Base-by-base conservation (phyloP, 441 rosid species). In the Croton laevigatus region DNA sequence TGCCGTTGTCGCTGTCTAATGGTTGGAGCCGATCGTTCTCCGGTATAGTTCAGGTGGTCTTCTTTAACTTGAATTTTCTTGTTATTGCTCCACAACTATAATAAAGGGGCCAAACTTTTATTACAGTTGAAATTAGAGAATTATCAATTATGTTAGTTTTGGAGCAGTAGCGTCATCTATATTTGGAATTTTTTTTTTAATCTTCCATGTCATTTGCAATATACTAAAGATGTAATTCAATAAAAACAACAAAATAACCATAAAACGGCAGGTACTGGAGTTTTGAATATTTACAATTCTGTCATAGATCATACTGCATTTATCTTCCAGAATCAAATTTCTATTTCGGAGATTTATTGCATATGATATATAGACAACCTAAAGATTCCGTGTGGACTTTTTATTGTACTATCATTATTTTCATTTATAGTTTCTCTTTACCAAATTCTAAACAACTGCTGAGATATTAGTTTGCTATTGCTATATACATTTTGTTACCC, bases 21-120 rank as follows among this genome's bases (percentile, higher is more conserved):
- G 97, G 98, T 5, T 94, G 98, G 98, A 89, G 93, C 83, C 89
- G 89, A 59, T 88, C 98, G n/a, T 94, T 94, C 80, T 80, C 91
- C 70, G 98, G 98, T 75, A 87, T 94, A 77, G 97, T 91, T 82
- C 97, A 94, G 97, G 97, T 93, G 54, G 17, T 65, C 36, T 27
- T 67, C 44, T 48, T 20, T 55, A 22, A 22, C 34, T 13, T 70
- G 20, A 48, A 19, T 46, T 73, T 23, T 42, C 17, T 36, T 45
- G 16, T 20, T 22, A 54, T 22, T 54, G 8, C 32, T 3, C 19
- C 5, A 51, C 20, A 51, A 16, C 0, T 7, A 51, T 27, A 1
- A 27, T 2, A 27, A 27, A 27, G 1, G 32, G 32, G 32, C 32
- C 2, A 27, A 27, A 27, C 32, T 27, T 27, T 27, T 27, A 27